Evolutionary conservation across 257 asterid genomes (phyloP).

Genomic region (Nicotiana tabacum): DNA sequence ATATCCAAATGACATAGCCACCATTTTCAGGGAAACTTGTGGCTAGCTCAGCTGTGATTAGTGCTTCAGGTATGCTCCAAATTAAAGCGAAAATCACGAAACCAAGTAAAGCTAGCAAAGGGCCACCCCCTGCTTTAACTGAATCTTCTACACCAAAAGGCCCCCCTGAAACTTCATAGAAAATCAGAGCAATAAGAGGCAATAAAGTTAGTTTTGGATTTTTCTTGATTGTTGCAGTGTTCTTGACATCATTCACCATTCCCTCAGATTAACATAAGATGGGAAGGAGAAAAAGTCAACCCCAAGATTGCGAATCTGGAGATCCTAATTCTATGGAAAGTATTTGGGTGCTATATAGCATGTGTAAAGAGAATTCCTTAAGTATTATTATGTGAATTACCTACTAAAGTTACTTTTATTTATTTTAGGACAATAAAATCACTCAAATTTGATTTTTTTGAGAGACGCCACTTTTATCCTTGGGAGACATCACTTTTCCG

Average conservation of each 20-base stretch:
- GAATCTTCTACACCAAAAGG: slow-evolving; percentile 41
- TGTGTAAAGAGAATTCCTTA: background rate
- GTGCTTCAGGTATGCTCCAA: slow-evolving; percentile 37
- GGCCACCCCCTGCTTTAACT: slow-evolving; percentile 31
- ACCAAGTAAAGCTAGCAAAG: slow-evolving; percentile 31
- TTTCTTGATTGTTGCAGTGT: background rate
- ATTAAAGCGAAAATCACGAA: slow-evolving; percentile 24
- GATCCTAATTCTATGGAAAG: background rate
- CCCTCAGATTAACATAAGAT: background rate
- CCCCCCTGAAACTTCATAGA: slow-evolving; percentile 39
- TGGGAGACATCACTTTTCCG: too few species aligned
- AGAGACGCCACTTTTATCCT: too few species aligned
- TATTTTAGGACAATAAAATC: too few species aligned
- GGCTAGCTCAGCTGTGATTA: slow-evolving; percentile 34
- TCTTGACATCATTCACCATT: slow-evolving; percentile 9
- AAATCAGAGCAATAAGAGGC: slow-evolving; percentile 34
- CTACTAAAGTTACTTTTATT: too few species aligned
- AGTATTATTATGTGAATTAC: too few species aligned
- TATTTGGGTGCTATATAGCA: background rate
- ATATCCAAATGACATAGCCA: slow-evolving; percentile 36
- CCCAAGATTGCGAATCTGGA: background rate
- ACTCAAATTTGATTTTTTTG: too few species aligned
- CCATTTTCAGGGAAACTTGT: slow-evolving; percentile 39
- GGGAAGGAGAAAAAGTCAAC: background rate
- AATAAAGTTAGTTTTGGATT: slow-evolving; percentile 3